Base-by-base conservation (phyloP, 1,284 basidiomycete genomes). In the Sanguinoderma infundibulare region DNA sequence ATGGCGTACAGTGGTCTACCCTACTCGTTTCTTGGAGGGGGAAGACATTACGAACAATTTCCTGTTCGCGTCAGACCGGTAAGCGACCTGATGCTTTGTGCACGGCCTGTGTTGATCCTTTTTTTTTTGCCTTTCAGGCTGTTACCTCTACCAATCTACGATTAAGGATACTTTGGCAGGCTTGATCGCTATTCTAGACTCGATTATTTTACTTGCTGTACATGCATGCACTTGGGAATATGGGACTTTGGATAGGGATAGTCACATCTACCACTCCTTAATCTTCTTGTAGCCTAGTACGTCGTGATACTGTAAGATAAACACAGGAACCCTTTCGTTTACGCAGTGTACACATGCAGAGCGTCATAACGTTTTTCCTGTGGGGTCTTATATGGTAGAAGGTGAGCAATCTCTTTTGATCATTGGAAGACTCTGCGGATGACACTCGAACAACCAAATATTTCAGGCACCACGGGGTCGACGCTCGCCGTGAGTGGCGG, bases 21-120 rank as follows among this genome's bases (percentile, higher is more conserved):
- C 95, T 0, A 92, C 83, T 26, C 86, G 88, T 4, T 96, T 96
- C 78, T 71, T 97, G 58, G 94, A 96, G 76, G 91, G 87, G 17
- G 94, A 96, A 75, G 93, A 95, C 73, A 81, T 87, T 3, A 86
- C 88, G 3, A 90, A 94, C 69, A 95, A 96, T 73, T 97, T 98
- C 81, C 78, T 98, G 66, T 96, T 96, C 78, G 93, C 93, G 72
- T 86, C 93, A 42, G 95, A 97, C 73, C 85, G 88, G 85, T 90
- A 66, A 63, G 81, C 70, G 3, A 17, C 5, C 15, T 14, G 1
- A 14, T 28, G 15, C 5, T 34, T 26, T 28, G 39, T 14, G 12
- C 17, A 5, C 2, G 3, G 20, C 7, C 5, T 2, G 7, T 35
- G 5, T 24, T 15, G 7, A 17, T 28, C 28, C 3, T 17, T 0